These are phyloP conservation scores for Termitomyces bulborhizus DNA, from an alignment of 768 basidiomycete genomes.

Conservation along the genomic window DNA sequence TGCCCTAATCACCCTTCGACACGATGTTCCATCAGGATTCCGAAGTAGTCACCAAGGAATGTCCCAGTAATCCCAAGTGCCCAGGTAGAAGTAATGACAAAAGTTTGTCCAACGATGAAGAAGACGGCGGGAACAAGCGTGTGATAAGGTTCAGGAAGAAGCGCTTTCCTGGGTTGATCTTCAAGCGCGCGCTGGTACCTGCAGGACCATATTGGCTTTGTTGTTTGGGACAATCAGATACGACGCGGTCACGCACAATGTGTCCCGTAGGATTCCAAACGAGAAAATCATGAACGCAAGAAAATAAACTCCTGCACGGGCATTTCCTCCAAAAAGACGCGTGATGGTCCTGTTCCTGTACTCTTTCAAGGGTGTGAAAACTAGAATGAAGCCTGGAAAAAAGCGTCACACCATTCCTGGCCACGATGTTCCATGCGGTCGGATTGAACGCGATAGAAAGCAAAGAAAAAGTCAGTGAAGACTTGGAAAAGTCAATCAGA, in stretches of 20 bases:
- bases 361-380: conserved; percentile 21
- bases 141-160: conserved; percentile 63
- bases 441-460: conserved; percentile 84
- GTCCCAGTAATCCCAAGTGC: conserved; percentile 91
- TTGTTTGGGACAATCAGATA: not conserved
- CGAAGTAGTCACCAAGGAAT: conserved; percentile 83
- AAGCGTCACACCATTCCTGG: conserved; percentile 69
- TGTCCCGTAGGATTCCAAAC: conserved; percentile 81
- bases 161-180: conserved; percentile 64
- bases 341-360: conserved; percentile 87
- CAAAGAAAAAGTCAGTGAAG: conserved; percentile 62
- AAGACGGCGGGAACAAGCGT: conserved; percentile 53
- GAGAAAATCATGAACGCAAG: conserved; percentile 81
- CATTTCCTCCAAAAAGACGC: conserved; percentile 69
- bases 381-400: not conserved
- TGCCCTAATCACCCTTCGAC: conserved; percentile 60
- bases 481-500: conserved; percentile 56
- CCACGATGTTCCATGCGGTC: conserved; percentile 92
- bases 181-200: conserved; percentile 73
- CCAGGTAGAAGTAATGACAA: conserved; percentile 87
- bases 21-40: conserved; percentile 78
- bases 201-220: not conserved
- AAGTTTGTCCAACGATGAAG: conserved; percentile 70
- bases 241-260: conserved; percentile 49
- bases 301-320: conserved; percentile 78